phyloP scores from a whole-genome alignment of 2,329 filamentous ascomycete species.

The Truncatella angustata region DNA sequence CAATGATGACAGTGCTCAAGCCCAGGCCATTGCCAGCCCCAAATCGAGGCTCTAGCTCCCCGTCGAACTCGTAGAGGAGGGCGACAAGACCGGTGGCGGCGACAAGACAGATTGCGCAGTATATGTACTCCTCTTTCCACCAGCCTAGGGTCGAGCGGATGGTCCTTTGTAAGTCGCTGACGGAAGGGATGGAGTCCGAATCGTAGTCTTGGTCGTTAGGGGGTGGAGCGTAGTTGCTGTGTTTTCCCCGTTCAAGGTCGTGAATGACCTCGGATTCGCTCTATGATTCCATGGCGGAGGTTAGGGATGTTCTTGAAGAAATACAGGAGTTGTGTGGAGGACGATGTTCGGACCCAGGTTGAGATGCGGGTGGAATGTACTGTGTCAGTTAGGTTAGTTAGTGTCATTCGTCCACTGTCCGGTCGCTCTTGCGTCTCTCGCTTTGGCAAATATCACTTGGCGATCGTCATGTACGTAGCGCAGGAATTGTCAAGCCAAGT shows the following conservation, averaged over 20 bases:
- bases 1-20: constrained; percentile 34
- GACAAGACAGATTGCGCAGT: constrained; percentile 26
- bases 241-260: background rate
- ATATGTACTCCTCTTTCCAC: constrained; percentile 36
- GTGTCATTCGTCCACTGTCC: too few relatives aligned
- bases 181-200: constrained; percentile 16
- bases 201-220: background rate
- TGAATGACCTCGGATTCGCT: background rate
- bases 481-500: too few relatives aligned
- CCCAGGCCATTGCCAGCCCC: constrained; percentile 20
- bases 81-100: constrained; percentile 25
- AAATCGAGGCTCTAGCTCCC: constrained; percentile 27
- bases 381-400: too few relatives aligned
- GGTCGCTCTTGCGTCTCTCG: too few relatives aligned
- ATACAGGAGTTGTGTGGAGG: background rate
- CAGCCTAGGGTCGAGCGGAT: constrained; percentile 27
- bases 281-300: background rate
- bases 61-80: constrained; percentile 30
- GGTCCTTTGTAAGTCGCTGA: constrained; percentile 19
- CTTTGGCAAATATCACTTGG: too few relatives aligned
- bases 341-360: background rate
- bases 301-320: background rate
- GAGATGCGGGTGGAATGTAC: too few relatives aligned
- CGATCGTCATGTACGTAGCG: too few relatives aligned
- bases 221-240: background rate